These are phyloP conservation scores for Ascoidea tarda DNA, from an alignment of 805 yeast species.

Conservation along the genomic window DNA sequence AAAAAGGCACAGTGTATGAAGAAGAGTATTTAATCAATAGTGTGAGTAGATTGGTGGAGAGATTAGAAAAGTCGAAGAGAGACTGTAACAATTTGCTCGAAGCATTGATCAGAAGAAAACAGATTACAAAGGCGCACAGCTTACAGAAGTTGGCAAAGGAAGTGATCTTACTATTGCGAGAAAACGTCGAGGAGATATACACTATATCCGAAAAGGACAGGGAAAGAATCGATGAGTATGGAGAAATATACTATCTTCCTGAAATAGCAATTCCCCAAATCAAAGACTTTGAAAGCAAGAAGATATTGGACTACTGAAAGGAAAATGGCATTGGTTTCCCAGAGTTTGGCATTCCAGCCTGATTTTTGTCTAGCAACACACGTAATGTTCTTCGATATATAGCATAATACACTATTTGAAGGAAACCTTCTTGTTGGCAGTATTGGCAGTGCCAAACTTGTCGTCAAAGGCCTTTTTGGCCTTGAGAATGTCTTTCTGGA, in stretches of 20 bases:
- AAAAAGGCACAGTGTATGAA: constrained; percentile 94
- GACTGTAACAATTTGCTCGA: constrained; percentile 69
- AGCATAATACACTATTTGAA: no score
- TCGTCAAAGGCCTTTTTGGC: constrained; percentile 22
- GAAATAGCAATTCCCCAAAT: constrained; percentile 63
- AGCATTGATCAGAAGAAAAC: constrained; percentile 57
- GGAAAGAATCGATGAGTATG: constrained; percentile 81
- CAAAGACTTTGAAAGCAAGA: constrained; percentile 43
- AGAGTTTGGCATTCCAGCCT: no score
- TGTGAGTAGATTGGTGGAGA: constrained; percentile 74
- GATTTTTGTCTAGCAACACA: no score
- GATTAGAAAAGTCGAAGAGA: constrained; percentile 56
- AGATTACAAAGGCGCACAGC: constrained; percentile 69
- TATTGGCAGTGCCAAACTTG: no score
- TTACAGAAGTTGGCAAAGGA: constrained; percentile 56
- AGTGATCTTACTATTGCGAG: constrained; percentile 38
- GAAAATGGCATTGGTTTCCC: no score
- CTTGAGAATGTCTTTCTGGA: constrained; percentile 19
- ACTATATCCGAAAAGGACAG: constrained; percentile 73
- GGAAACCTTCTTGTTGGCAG: constrained; percentile 13
- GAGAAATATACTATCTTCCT: constrained; percentile 64
- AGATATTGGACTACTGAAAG: constrained; percentile 42
- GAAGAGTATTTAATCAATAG: constrained; percentile 89
- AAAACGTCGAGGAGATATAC: constrained; percentile 64
- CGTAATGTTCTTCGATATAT: no score